Evolutionary conservation across 306 rosid species (phyloP).

Genomic region (Lathyrus tuberosus): DNA sequence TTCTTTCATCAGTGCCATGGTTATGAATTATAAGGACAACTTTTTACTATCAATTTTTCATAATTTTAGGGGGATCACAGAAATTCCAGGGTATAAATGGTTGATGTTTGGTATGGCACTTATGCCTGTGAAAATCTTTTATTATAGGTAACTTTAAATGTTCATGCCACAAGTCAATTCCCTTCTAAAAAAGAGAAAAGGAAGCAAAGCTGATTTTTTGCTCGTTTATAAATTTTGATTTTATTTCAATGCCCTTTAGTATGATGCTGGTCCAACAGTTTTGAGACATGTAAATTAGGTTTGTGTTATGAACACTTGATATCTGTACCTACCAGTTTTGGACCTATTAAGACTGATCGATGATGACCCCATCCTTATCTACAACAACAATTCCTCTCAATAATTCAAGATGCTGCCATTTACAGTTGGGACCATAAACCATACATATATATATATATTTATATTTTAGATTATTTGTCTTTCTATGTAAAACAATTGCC

Average conservation of each 20-base stretch:
- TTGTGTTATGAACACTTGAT: slow-evolving; percentile 40
- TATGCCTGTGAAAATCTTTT: background rate
- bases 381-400: slow-evolving; percentile 44
- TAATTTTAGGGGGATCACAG: no score
- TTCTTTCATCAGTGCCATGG: background rate
- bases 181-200: no score
- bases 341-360: background rate
- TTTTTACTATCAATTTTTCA: background rate
- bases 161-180: no score
- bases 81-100: background rate
- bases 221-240: no score
- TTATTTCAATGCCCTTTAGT: background rate
- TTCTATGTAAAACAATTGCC: no score
- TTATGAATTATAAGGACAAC: background rate
- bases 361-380: slow-evolving; percentile 46
- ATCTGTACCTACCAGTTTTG: slow-evolving; percentile 31
- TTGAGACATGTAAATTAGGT: slow-evolving; percentile 36
- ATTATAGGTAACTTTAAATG: no score
- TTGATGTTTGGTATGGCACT: background rate
- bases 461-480: no score
- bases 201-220: no score
- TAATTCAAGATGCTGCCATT: slow-evolving; percentile 34
- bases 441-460: no score
- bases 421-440: background rate
- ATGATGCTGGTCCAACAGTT: background rate